Percentiles rank a stretch among this genome's conserved stretches.
phyloP scores from a whole-genome alignment of 306 rosid species.

The Vigna unguiculata region DNA sequence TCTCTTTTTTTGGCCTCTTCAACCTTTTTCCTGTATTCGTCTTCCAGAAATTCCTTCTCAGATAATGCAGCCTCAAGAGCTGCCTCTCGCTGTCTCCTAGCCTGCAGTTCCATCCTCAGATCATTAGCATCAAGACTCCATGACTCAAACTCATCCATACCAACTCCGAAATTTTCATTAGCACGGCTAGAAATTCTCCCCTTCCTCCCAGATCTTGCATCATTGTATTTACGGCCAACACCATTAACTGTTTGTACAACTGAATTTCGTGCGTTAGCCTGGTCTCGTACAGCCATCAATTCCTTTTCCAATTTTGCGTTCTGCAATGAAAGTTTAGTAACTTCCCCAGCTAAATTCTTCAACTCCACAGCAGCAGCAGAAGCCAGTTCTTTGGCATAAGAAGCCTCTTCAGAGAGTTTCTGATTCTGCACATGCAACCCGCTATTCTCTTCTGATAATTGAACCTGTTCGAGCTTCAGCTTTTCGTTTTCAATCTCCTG shows the following conservation, averaged over 20 bases:
- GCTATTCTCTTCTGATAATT: constrained; percentile 88
- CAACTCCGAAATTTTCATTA: constrained; percentile 61
- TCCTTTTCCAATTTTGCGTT: constrained; percentile 88
- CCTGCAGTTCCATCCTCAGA: constrained; percentile 83
- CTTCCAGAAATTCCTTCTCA: constrained; percentile 86
- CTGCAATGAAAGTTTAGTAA: constrained; percentile 89
- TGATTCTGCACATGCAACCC: constrained; percentile 94
- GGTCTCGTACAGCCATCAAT: constrained; percentile 80
- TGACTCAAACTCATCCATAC: constrained; percentile 71
- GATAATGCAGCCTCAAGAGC: constrained; percentile 91
- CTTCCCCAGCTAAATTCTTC: constrained; percentile 96
- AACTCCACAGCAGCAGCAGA: constrained; percentile 98
- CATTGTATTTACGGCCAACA: constrained; percentile 72
- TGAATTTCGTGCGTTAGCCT: constrained; percentile 60
- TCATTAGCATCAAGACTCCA: constrained; percentile 83
- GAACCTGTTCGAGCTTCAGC: constrained; percentile 82
- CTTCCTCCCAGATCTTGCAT: constrained; percentile 78
- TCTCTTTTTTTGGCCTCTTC: constrained; percentile 93
- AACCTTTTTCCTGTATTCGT: constrained; percentile 75
- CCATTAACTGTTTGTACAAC: constrained; percentile 60
- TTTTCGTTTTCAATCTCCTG: constrained; percentile 97
- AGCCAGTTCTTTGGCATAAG: constrained; percentile 96
- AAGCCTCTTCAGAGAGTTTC: constrained; percentile 94
- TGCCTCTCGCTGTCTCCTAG: constrained; percentile 91
- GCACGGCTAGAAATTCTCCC: constrained; percentile 70